phyloP scores from a whole-genome alignment of 1,284 basidiomycete species.

The Ceratorhiza oryzae-sativae region DNA sequence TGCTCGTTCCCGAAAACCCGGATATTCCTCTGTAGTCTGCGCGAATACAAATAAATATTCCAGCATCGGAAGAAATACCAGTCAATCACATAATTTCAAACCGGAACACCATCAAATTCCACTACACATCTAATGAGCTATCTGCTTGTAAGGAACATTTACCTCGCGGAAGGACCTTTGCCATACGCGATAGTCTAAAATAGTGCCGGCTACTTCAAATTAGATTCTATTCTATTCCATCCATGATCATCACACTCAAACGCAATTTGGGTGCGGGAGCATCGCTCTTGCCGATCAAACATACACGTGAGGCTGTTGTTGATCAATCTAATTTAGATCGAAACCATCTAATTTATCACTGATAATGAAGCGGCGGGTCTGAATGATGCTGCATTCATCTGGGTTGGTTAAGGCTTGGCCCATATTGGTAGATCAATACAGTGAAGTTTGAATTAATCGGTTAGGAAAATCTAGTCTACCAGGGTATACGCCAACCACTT shows the following conservation, averaged over 20 bases:
- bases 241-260: too few relatives aligned
- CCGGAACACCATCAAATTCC: neutral
- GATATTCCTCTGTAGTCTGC: neutral
- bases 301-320: neutral
- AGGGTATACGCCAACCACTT: constrained; percentile 37
- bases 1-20: neutral
- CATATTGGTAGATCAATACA: too few relatives aligned
- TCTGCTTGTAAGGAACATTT: neutral
- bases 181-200: neutral
- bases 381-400: too few relatives aligned
- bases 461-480: neutral
- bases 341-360: too few relatives aligned
- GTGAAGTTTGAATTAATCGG: neutral
- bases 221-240: neutral
- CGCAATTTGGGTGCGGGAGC: neutral
- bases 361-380: too few relatives aligned
- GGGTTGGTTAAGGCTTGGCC: too few relatives aligned
- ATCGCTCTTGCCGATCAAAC: constrained; percentile 5
- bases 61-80: neutral
- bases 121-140: neutral
- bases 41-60: neutral
- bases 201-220: neutral
- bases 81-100: neutral
- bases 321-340: neutral
- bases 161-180: neutral